Conservation (phyloP, 306 rosid genomes). For the Psophocarpus tetragonolobus region DNA sequence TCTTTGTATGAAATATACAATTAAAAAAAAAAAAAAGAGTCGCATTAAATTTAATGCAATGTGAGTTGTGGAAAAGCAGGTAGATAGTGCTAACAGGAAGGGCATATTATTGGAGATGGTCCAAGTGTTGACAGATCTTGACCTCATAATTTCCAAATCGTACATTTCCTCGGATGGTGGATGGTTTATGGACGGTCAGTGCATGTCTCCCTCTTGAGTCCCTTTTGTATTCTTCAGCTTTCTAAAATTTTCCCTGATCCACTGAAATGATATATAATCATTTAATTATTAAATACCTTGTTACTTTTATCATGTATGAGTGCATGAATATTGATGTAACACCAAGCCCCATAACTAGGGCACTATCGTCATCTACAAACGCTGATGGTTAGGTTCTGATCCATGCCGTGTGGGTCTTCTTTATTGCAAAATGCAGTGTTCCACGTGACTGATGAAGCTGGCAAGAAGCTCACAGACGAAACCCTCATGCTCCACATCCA, state of each 20-base stretch:
- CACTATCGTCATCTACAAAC: background rate
- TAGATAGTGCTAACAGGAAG: conserved; percentile 92
- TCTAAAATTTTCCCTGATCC: background rate
- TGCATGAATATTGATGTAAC: conserved; percentile 20
- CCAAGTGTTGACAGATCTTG: conserved; percentile 92
- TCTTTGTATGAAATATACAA: background rate
- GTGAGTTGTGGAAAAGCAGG: conserved; percentile 47
- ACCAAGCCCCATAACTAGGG: conserved; percentile 1
- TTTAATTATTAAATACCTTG: background rate
- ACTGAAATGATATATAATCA: background rate
- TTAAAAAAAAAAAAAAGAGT: background rate
- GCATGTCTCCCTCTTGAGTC: background rate
- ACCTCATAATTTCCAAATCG: conserved; percentile 86
- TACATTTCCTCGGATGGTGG: conserved; percentile 96
- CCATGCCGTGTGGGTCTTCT: conserved; percentile 31
- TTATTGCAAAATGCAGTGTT: conserved; percentile 64
- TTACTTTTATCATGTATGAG: conserved; percentile 12
- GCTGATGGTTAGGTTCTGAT: conserved; percentile 17
- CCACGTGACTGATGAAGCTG: conserved; percentile 83
- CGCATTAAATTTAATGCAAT: background rate
- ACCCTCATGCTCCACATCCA: conserved; percentile 64
- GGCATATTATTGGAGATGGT: conserved; percentile 97
- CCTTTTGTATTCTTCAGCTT: background rate
- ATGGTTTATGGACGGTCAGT: conserved; percentile 97
- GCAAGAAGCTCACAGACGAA: conserved; percentile 79